A percentile compares a stretch with the other conserved stretches of the same genome.
Conservation (phyloP, 805 yeast genomes). For the Wickerhamomyces kurtzmanii region DNA sequence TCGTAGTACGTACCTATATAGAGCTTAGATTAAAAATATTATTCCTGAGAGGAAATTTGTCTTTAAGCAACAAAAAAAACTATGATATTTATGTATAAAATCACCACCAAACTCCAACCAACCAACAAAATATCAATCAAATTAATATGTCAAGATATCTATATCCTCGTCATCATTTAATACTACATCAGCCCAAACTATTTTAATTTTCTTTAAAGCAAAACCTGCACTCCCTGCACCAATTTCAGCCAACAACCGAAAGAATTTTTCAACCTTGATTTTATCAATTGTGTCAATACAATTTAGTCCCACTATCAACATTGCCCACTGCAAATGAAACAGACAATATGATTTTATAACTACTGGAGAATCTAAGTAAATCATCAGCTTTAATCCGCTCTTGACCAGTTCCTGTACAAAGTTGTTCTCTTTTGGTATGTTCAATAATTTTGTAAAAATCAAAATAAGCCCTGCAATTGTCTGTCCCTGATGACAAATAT, state of each 20-base stretch:
- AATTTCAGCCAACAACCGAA: constrained; percentile 24
- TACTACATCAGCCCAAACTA: constrained; percentile 20
- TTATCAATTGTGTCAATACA: constrained; percentile 27
- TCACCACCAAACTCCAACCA: no score
- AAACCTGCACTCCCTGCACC: constrained; percentile 44
- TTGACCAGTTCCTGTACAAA: constrained; percentile 25
- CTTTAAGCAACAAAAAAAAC: no score
- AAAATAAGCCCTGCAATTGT: constrained; percentile 26
- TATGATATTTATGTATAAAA: no score
- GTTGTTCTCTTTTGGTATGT: constrained; percentile 25
- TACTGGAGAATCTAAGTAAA: constrained; percentile 18
- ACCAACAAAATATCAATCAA: not conserved
- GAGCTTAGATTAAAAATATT: no score
- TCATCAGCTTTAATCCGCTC: constrained; percentile 18
- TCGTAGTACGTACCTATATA: no score
- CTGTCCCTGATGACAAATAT: constrained; percentile 40
- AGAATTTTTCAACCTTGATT: constrained; percentile 21
- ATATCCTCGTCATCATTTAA: constrained; percentile 10
- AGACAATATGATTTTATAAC: constrained; percentile 21
- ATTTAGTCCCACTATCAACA: constrained; percentile 39
- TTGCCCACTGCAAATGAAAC: constrained; percentile 47
- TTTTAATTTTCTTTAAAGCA: constrained; percentile 17
- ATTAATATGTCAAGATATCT: constrained; percentile 17
- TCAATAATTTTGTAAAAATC: constrained; percentile 24
- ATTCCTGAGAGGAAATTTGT: no score